Conservation (phyloP, 2,329 filamentous ascomycete species). For the Dothideomycetes sp. region DNA sequence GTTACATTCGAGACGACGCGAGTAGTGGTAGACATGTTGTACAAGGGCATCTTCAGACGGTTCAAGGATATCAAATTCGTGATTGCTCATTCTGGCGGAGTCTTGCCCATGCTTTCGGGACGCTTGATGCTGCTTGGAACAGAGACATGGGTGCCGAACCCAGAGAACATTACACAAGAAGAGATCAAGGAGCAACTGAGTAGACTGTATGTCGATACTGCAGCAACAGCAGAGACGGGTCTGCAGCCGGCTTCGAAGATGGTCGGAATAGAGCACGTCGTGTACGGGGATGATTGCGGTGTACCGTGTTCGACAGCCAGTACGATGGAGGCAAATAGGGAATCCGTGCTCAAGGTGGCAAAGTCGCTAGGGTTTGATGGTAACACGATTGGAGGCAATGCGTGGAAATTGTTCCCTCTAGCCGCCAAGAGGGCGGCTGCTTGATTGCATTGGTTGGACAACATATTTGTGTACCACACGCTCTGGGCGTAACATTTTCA, state of each 20-base stretch:
- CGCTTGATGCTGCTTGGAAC: neutral
- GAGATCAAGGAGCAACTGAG: constrained; percentile 1
- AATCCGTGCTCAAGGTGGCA: neutral
- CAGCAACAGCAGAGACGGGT: constrained; percentile 1
- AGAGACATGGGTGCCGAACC: constrained; percentile 1
- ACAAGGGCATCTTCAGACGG: neutral
- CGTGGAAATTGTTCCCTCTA: neutral
- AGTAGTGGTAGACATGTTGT: neutral
- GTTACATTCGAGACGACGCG: neutral
- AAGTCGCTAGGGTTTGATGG: neutral
- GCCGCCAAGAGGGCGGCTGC: neutral
- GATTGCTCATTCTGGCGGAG: neutral
- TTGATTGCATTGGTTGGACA: too few species aligned
- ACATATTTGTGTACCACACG: too few species aligned
- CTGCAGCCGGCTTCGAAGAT: neutral
- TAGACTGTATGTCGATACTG: constrained; percentile 1
- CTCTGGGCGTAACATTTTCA: too few species aligned
- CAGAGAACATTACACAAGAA: neutral
- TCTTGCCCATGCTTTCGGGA: neutral
- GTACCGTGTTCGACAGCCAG: neutral
- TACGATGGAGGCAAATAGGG: constrained; percentile 2
- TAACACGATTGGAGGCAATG: neutral
- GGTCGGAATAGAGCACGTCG: neutral
- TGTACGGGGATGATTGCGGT: constrained; percentile 1
- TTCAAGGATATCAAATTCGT: neutral